Evolutionary conservation across 2,329 filamentous ascomycete genomes (phyloP), one percentile per base, ranked within the genome.

Genomic region (Acrocalymma vagum): DNA sequence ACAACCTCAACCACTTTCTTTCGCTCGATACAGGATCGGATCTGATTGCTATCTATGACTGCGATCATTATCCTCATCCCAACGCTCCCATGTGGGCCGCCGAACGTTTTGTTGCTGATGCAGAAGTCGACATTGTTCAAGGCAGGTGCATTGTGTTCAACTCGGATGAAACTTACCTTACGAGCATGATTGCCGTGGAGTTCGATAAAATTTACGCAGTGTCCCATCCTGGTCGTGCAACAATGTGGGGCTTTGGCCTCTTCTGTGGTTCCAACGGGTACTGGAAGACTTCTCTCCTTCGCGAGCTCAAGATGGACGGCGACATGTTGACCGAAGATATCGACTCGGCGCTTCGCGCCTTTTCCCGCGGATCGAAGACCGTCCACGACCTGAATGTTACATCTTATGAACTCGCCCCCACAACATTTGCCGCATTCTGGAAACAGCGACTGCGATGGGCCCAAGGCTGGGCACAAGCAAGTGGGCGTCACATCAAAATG

Each of bases 161-260:
- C 53, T 66, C 75, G 5, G 62, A 64, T 9, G 71, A 73, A 4
- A 70, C 63, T 4, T 67, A 76, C 49, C 62, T 75, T 28, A 70
- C 75, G 1, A 70, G 65, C 30, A 73, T 78, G 72, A 77, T 78
- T 11, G 67, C 72, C 2, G 71, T 78, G 22, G 75, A 78, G 46
- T 78, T 78, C 40, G 75, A 78, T 57, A 78, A 78, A 55, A 78
- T 78, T 43, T 78, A 78, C 48, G 75, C 75, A 3, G 75, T 77
- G 9, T 77, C 75, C 9, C 75, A 78, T 48, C 75, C 75, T 2
- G 75, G 75, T 5, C 69, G 75, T 8, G 69, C 73, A 8, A 65
- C 70, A 5, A 72, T 78, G 65, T 78, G 71, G 57, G 71, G 69
- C 4, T 78, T 78, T 39, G 75, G 75, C 10, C 66, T 78, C 5